These are phyloP conservation scores for Botrytis fabae DNA, from an alignment of 2,329 filamentous ascomycete species.

Conservation along the genomic window DNA sequence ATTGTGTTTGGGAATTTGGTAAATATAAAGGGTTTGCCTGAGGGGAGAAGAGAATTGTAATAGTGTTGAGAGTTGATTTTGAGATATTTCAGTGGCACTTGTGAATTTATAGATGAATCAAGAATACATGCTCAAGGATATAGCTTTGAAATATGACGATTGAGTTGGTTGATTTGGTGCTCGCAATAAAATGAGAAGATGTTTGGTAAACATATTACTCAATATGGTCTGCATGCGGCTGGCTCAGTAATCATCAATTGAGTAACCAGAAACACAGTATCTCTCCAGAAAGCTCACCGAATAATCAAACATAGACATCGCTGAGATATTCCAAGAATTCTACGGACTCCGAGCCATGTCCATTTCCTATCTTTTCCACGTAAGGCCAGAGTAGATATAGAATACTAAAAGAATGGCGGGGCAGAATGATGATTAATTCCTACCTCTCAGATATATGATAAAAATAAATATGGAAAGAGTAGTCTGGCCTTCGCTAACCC, in stretches of 20 bases:
- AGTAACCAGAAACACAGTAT: background rate
- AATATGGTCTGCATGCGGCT: background rate
- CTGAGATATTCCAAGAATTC: background rate
- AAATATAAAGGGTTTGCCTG: background rate
- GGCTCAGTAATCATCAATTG: constrained; percentile 11
- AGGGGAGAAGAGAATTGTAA: background rate
- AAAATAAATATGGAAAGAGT: too few relatives aligned
- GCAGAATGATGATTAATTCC: background rate
- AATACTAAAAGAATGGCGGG: too few relatives aligned
- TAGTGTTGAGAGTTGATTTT: background rate
- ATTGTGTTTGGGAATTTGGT: constrained; percentile 1
- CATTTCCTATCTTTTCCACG: background rate
- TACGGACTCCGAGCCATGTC: background rate
- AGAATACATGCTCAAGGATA: constrained; percentile 27
- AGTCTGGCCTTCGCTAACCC: too few relatives aligned
- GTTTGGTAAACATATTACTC: background rate
- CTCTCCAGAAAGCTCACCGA: background rate
- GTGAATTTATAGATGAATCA: constrained; percentile 59
- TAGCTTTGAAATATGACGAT: constrained; percentile 25
- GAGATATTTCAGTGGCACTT: constrained; percentile 45
- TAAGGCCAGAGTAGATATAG: background rate
- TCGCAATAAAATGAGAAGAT: background rate
- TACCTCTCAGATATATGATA: too few relatives aligned
- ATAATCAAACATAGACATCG: background rate
- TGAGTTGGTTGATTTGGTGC: background rate